phyloP scores from a whole-genome alignment of 257 asterid species.

The Capsicum rhomboideum region DNA sequence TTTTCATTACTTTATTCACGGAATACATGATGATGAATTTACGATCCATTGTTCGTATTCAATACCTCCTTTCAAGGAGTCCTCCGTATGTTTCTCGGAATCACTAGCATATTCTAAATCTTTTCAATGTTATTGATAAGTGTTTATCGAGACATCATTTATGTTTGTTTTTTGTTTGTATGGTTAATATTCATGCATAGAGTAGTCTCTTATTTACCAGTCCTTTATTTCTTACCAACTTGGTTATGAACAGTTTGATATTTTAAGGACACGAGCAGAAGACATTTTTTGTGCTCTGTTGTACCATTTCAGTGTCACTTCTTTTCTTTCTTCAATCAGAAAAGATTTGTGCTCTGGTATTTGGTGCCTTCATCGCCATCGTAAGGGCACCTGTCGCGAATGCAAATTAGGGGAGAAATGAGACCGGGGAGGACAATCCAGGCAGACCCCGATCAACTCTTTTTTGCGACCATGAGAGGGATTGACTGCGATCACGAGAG shows the following conservation, averaged over 20 bases:
- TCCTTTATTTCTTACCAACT: not conserved
- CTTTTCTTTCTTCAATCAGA: not conserved
- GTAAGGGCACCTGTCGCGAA: no score
- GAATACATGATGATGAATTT: not conserved
- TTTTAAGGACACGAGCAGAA: not conserved
- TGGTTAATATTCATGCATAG: not conserved
- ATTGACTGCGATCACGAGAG: no score
- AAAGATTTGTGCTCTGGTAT: not conserved
- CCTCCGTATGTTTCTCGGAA: not conserved
- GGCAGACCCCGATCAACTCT: no score
- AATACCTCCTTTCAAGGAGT: not conserved
- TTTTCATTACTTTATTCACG: not conserved
- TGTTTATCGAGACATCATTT: not conserved
- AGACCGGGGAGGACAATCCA: no score
- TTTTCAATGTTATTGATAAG: not conserved
- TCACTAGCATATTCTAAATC: not conserved
- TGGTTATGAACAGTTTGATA: not conserved
- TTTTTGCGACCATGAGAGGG: no score
- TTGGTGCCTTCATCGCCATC: no score
- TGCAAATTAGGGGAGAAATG: no score
- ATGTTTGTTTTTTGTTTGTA: not conserved
- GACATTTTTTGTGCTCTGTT: not conserved
- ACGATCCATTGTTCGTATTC: not conserved
- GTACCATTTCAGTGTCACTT: not conserved
- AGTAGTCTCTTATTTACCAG: not conserved